Evolutionary conservation across 176 grass and related monocot genomes (phyloP), one percentile per base, ranked within the genome.

Genomic region (Bromus sterilis): DNA sequence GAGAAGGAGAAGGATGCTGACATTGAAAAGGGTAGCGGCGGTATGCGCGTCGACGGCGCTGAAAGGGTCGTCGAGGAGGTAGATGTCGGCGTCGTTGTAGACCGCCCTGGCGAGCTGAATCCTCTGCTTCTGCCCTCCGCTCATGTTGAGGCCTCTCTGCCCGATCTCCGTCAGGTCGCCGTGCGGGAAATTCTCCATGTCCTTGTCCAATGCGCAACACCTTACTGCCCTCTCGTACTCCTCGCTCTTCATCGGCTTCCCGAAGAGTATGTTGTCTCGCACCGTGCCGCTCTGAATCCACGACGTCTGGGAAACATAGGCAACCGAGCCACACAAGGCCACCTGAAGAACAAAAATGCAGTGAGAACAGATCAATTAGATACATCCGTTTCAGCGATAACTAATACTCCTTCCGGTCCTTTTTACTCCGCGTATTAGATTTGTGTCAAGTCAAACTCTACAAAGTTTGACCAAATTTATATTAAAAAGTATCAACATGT

Each of bases 261-360:
- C 88, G 10, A 97, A 97, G 11, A 97, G 90, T 31, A 97, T 90
- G 71, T 97, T 97, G 24, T 97, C 77, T 3, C 78, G 87, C 48
- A 94, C 84, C 20, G 86, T 92, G 14, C 92, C 92, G 7, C 89
- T 94, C 65, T 97, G 92, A 4, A 97, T 97, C 92, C 92, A 97
- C 8, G 92, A 53, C 14, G 90, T 87, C 89, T 97, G 88, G 2
- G 94, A 66, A 15, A 97, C 94, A 34, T 94, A 92, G 31, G 94
- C 89, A 0, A 90, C 63, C 4, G 86, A 90, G 1, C 89, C 88
- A 20, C 31, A 69, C n/a, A 97, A 25, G 14, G 85, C 69, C 56
- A 96, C 88, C 90, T 96, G 74, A 66, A 70, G 21, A 66, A 64
- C 6, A 84, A 68, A 1, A 71, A 4, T 4, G 9, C 41, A 15